Evolutionary conservation across 768 basidiomycete species (phyloP).

Genomic region (Serendipita sp.): DNA sequence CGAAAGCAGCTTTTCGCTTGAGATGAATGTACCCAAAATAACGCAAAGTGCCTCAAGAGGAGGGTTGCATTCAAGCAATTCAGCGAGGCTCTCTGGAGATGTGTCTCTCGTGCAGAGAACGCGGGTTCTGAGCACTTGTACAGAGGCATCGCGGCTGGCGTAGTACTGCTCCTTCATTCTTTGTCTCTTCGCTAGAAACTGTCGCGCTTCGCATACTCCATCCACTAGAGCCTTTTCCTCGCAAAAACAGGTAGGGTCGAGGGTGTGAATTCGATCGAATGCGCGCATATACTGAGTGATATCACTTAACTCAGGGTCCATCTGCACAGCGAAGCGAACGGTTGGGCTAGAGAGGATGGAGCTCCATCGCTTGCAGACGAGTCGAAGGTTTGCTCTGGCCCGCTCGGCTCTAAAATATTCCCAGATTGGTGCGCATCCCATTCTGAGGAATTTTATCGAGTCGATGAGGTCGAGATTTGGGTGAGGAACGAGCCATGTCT

Average conservation of each 20-base stretch:
- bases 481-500: background rate
- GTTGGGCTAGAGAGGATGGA: background rate
- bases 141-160: too few relatives aligned
- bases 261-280: background rate
- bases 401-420: background rate
- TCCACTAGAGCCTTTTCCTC: background rate
- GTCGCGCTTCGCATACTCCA: background rate
- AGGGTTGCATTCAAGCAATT: too few relatives aligned
- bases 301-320: background rate
- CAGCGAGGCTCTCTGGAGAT: too few relatives aligned
- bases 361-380: background rate
- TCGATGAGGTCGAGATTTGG: background rate
- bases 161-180: too few relatives aligned
- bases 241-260: background rate
- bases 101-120: too few relatives aligned
- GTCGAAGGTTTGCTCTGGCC: background rate
- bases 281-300: too few relatives aligned
- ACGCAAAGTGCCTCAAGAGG: too few relatives aligned
- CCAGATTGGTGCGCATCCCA: background rate
- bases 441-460: background rate
- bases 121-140: too few relatives aligned
- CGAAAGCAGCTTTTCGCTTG: too few relatives aligned
- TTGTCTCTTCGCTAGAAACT: background rate
- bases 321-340: background rate
- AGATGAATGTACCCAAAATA: too few relatives aligned